Evolutionary conservation across 2,329 filamentous ascomycete species (phyloP), one percentile per base, ranked within the genome.

Genomic region (Biscogniauxia mediterranea): DNA sequence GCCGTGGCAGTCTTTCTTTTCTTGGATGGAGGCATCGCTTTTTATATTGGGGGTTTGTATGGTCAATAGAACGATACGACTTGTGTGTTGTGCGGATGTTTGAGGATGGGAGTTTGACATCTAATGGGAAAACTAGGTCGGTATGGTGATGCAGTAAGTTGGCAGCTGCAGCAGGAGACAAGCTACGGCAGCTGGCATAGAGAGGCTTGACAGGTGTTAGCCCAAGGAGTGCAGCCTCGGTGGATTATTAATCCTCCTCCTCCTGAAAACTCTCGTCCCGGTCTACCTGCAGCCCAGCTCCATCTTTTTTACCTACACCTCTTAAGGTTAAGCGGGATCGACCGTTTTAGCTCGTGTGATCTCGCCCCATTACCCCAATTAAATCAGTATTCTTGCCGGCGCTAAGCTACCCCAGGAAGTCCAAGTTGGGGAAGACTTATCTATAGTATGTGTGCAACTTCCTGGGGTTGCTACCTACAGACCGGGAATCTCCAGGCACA

Each of bases 1-100:
- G 65, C 59, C 32, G 54, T 53, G 3, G 62, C 58, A 11, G 76
- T 80, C 71, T 79, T 80, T 69, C 79, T 78, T 68, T 78, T 81
- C 70, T 81, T 81, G 20, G 77, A 71, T 51, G 78, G 76, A 61
- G 79, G 78, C 77, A 80, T 79, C 42, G 15, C 51, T 42, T 8
- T 13, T 32, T 13, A 9, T 8, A 9, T 20, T 25, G 28, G 61
- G 66, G 52, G 9, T 26, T 59, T n/a, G 19, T 6, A 17, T 26
- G 28, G n/a, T 55, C 53, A 38, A 49, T 25, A 57, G 7, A 52
- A 51, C 46, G 52, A 56, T 56, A 19, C 25, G 38, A 23, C 23
- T 23, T 23, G 49, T 5, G 50, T 57, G 38, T 46, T 38, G 38
- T 26, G 51, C 17, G 19, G 19, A n/a, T 38, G 28, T 58, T 25